Evolutionary conservation across 179 eudicot species (phyloP).

Genomic region (Spinacia oleracea): DNA sequence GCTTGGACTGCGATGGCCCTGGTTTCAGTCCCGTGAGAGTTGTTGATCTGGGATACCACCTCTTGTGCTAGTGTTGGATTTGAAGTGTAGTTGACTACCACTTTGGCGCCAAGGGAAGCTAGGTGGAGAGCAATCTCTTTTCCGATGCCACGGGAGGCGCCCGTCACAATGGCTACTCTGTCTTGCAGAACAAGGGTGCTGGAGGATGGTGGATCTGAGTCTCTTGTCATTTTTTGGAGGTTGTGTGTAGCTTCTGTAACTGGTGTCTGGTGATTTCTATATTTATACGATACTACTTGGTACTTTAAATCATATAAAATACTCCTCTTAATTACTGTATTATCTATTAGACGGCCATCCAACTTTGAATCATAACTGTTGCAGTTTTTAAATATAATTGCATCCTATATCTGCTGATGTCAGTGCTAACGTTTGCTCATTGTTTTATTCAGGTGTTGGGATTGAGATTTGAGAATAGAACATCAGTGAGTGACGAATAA

Average conservation of each 20-base stretch:
- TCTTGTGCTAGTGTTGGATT: slow-evolving; percentile 50
- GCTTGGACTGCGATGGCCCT: slow-evolving; percentile 56
- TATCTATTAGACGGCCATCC: not conserved
- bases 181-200: slow-evolving; percentile 38
- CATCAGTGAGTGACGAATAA: too few species aligned
- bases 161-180: slow-evolving; percentile 75
- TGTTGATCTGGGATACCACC: slow-evolving; percentile 47
- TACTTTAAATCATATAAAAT: too few species aligned
- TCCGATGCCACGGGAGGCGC: slow-evolving; percentile 80
- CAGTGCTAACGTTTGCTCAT: slow-evolving; percentile 17
- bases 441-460: too few species aligned
- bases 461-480: too few species aligned
- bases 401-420: not conserved
- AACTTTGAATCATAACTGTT: too few species aligned
- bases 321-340: not conserved
- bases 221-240: slow-evolving; percentile 27
- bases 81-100: slow-evolving; percentile 62
- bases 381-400: not conserved
- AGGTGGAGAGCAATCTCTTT: slow-evolving; percentile 64
- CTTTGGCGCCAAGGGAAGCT: slow-evolving; percentile 62
- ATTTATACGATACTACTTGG: not conserved
- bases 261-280: not conserved
- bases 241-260: not conserved
- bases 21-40: slow-evolving; percentile 20
- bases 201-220: slow-evolving; percentile 22